Percentiles rank a stretch among this genome's conserved stretches.
Evolutionary conservation across 2,329 filamentous ascomycete species (phyloP).

Genomic region (Emmonsia crescens): DNA sequence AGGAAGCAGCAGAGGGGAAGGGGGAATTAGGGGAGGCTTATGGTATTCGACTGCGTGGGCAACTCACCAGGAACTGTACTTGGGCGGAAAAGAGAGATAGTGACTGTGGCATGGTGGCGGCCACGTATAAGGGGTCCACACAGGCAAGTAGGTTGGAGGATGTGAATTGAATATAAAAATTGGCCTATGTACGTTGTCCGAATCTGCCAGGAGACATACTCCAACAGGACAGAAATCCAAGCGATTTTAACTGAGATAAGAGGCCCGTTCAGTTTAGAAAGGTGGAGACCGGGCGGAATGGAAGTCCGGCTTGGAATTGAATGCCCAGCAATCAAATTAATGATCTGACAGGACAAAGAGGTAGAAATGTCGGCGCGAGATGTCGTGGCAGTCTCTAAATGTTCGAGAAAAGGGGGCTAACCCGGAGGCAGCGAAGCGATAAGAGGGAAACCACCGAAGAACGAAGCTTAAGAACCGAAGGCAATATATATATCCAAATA

Average conservation of each 20-base stretch:
- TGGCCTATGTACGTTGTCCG: not conserved
- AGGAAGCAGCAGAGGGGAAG: not conserved
- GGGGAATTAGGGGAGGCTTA: not conserved
- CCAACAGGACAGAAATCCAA: not conserved
- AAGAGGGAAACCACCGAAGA: not conserved
- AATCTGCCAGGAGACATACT: not conserved
- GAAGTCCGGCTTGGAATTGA: not conserved
- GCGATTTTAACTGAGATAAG: not conserved
- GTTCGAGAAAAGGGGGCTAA: not conserved
- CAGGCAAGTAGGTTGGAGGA: not conserved
- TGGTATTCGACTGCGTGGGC: not conserved
- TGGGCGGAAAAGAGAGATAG: constrained; percentile 9
- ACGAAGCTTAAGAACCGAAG: not conserved
- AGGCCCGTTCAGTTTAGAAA: not conserved
- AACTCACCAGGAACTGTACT: constrained; percentile 12
- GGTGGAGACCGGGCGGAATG: not conserved
- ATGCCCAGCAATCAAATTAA: not conserved
- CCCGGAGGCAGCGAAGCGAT: not conserved
- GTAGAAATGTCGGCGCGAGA: not conserved
- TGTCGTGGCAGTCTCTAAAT: not conserved
- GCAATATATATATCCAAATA: not conserved
- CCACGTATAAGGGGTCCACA: not conserved
- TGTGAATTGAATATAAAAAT: not conserved
- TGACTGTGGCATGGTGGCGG: constrained; percentile 2
- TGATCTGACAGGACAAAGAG: not conserved